phyloP scores from a whole-genome alignment of 1,284 basidiomycete species.

The Omphalotus olearius region DNA sequence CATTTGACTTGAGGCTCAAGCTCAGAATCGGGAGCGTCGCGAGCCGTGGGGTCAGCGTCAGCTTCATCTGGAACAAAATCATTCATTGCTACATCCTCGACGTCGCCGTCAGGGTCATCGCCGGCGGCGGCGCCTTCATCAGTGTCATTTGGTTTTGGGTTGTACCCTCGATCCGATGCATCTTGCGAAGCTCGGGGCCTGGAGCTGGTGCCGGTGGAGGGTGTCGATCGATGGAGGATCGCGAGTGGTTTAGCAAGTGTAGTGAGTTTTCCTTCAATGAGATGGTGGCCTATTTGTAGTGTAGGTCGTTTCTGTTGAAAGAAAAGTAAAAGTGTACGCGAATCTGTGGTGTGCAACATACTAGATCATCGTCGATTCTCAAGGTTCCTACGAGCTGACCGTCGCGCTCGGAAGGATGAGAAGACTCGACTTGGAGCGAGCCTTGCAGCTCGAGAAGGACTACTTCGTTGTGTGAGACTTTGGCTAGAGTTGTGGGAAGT shows the following conservation, averaged over 20 bases:
- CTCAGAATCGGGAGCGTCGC: not conserved
- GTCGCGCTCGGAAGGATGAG: conserved; percentile 38
- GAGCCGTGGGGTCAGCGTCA: not conserved
- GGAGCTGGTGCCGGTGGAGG: not conserved
- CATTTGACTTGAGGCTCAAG: conserved; percentile 23
- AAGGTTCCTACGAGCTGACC: conserved; percentile 65
- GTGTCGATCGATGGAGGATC: conserved; percentile 11
- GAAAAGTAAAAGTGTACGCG: not conserved
- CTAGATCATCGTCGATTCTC: conserved; percentile 45
- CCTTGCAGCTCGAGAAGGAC: conserved; percentile 78
- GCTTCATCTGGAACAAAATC: conserved; percentile 5
- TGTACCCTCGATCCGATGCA: too few relatives aligned
- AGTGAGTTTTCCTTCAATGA: conserved; percentile 84
- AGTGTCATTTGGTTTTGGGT: not conserved
- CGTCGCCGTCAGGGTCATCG: conserved; percentile 4
- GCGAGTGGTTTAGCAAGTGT: conserved; percentile 73
- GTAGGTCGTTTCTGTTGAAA: conserved; percentile 66
- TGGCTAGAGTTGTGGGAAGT: conserved; percentile 56
- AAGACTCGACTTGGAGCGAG: conserved; percentile 52
- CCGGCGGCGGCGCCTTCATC: conserved; percentile 8
- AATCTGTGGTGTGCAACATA: conserved; percentile 14
- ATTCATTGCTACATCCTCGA: conserved; percentile 13
- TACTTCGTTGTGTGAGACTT: conserved; percentile 64
- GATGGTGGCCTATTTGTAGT: conserved; percentile 80
- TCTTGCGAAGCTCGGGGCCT: too few relatives aligned